Percentiles rank a stretch among this genome's conserved stretches.
Conservation (phyloP, 352 stramenopile genomes). For the Phytophthora pluvialis region DNA sequence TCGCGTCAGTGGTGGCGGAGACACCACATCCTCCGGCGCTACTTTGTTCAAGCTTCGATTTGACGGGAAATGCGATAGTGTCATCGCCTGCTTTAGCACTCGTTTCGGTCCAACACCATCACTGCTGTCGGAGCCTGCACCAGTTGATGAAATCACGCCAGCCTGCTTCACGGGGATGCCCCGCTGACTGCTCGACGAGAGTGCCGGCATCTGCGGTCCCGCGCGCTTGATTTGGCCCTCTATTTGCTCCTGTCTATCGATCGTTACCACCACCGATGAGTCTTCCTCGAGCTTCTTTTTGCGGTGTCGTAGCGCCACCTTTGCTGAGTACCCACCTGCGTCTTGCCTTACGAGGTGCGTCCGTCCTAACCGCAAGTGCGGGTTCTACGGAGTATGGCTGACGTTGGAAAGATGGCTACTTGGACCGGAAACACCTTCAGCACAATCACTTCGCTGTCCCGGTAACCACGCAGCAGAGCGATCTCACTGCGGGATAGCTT, state of each 20-base stretch:
- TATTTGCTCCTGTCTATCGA: conserved; percentile 35
- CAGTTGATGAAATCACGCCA: conserved; percentile 7
- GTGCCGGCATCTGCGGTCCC: conserved; percentile 43
- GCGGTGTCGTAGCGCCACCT: conserved; percentile 52
- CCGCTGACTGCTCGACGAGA: conserved; percentile 36
- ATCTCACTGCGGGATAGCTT: not conserved
- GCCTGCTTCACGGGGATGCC: conserved; percentile 37
- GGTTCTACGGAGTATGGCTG: not conserved
- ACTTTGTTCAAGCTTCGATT: conserved; percentile 73
- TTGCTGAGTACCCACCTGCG: conserved; percentile 23
- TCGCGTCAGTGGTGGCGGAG: conserved; percentile 39
- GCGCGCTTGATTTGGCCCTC: conserved; percentile 22
- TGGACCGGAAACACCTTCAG: conserved; percentile 15
- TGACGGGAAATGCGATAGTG: conserved; percentile 47
- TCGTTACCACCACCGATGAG: conserved; percentile 40
- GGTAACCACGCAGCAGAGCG: conserved; percentile 1
- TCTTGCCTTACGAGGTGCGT: conserved; percentile 14
- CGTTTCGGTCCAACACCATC: conserved; percentile 38
- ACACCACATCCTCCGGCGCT: conserved; percentile 56
- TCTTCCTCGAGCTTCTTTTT: conserved; percentile 50
- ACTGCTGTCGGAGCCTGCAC: conserved; percentile 13
- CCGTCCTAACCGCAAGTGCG: conserved; percentile 7
- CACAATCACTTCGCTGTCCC: conserved; percentile 8
- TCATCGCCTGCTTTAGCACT: conserved; percentile 39
- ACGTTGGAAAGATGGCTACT: conserved; percentile 6